Base-by-base conservation (phyloP, 768 basidiomycete species). In the Pleurotus salmoneostramineus region DNA sequence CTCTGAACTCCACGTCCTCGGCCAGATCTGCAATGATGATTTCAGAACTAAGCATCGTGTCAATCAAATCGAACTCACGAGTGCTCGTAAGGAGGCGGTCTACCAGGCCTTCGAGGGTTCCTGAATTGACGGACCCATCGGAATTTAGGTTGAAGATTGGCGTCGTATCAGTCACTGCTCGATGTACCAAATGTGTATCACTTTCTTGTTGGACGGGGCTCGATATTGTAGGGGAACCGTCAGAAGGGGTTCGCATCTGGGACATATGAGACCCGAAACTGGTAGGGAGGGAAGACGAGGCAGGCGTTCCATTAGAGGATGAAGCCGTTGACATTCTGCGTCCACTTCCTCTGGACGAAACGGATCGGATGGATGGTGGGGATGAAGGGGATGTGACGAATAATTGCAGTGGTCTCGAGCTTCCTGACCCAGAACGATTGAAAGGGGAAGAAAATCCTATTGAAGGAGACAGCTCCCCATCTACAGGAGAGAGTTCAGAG, bases 31-130 rank as follows among this genome's bases (percentile, higher is more conserved):
- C 12, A 21, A 34, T 10, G 21, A 44, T 15, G 43, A 45, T 31
- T 34, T 15, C 49, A 32, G 45, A 10, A 31, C 10, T 49, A 52
- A 31, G 5, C 17, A 45, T 35, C 1, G 3, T 45, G 37, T 21
- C 37, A 8, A 5, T 11, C 2, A 14, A 45, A 57, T 33, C 48
- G 15, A 12, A 66, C 71, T 68, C 48, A 74, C 72, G 71, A 58
- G 71, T 72, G 54, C 69, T 65, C 21, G 63, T 64, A 50, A 77
- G 73, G 48, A 79, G 59, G 27, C 71, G 69, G 12, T 79, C 72
- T 3, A 79, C 66, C 27, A 79, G 60, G 8, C 76, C 79, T 59
- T 76, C 73, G 52, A 81, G 56, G 10, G 75, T 80, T 5, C 74
- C 79, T 7, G 75, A 70, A 14, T 61, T 62, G 3, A 81, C 73